Percentiles rank a stretch among this genome's conserved stretches.
Evolutionary conservation across 2,329 filamentous ascomycete genomes (phyloP).

Genomic region (Exophiala viscosa): DNA sequence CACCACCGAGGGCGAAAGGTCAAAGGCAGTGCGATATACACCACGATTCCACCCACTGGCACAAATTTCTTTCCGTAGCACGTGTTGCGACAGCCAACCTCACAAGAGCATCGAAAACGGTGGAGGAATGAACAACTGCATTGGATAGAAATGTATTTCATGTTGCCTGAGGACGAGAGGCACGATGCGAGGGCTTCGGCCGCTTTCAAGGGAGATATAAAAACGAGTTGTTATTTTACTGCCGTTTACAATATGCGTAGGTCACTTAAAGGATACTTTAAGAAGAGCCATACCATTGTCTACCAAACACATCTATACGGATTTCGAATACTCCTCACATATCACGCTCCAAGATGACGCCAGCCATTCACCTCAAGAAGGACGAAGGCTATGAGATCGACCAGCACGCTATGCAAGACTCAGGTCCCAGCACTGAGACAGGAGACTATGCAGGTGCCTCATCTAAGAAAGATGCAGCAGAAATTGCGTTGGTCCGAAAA

Average conservation of each 20-base stretch:
- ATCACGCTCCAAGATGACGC: neutral
- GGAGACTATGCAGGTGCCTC: neutral
- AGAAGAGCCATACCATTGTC: neutral
- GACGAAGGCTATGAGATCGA: neutral
- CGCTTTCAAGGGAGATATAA: neutral
- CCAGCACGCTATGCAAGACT: neutral
- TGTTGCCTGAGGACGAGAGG: neutral
- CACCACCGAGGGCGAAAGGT: neutral
- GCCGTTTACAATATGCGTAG: neutral
- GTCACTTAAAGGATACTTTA: neutral
- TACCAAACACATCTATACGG: neutral
- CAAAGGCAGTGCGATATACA: neutral
- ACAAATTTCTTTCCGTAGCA: neutral
- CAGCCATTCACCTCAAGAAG: neutral
- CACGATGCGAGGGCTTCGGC: neutral
- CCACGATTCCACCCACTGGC: neutral
- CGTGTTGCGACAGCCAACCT: neutral
- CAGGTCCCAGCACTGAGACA: neutral
- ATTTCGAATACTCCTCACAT: neutral
- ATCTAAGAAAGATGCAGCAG: neutral
- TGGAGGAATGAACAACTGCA: neutral
- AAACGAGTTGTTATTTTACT: neutral
- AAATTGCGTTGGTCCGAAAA: neutral
- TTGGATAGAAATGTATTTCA: neutral
- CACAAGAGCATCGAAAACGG: neutral